Evolutionary conservation across 2,329 filamentous ascomycete species (phyloP).

Genomic region (Lachnellula subtilissima): DNA sequence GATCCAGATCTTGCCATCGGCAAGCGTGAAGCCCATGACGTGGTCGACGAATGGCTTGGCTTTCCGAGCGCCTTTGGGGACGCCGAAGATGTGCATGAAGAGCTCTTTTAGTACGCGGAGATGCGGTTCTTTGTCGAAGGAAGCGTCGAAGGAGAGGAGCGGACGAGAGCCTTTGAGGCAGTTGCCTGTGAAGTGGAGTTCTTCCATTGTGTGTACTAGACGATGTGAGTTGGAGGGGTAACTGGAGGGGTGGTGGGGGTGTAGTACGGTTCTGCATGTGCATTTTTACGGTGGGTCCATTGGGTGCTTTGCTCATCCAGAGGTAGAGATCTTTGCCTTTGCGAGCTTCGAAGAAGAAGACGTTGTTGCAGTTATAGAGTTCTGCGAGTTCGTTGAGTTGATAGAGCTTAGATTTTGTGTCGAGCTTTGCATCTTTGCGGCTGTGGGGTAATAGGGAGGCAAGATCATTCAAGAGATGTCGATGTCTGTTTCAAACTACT

Average conservation of each 20-base stretch:
- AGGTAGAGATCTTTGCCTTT: conserved; percentile 94
- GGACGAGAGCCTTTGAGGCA: conserved; percentile 91
- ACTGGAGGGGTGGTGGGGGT: neutral
- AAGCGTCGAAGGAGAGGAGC: conserved; percentile 83
- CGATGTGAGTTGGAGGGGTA: conserved; percentile 26
- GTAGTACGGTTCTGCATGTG: conserved; percentile 68
- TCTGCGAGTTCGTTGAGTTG: conserved; percentile 69
- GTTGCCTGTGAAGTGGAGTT: conserved; percentile 94
- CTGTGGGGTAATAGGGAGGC: conserved; percentile 84
- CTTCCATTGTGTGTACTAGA: conserved; percentile 89
- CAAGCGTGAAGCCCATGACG: conserved; percentile 85
- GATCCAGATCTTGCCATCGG: conserved; percentile 93
- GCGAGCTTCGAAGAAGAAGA: conserved; percentile 90
- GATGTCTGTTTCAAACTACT: conserved; percentile 57
- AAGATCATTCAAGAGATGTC: conserved; percentile 87
- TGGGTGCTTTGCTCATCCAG: conserved; percentile 85
- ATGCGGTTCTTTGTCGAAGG: conserved; percentile 78
- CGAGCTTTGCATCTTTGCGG: conserved; percentile 92
- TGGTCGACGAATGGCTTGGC: conserved; percentile 96
- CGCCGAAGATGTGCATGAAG: conserved; percentile 84
- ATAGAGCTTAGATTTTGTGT: conserved; percentile 86
- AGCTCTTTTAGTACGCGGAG: conserved; percentile 83
- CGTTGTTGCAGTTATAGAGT: conserved; percentile 90
- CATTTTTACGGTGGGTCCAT: conserved; percentile 56
- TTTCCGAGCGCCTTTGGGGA: conserved; percentile 81